These are phyloP conservation scores for Ogataea thermomethanolica DNA, from an alignment of 805 yeast genomes.

Conservation along the genomic window DNA sequence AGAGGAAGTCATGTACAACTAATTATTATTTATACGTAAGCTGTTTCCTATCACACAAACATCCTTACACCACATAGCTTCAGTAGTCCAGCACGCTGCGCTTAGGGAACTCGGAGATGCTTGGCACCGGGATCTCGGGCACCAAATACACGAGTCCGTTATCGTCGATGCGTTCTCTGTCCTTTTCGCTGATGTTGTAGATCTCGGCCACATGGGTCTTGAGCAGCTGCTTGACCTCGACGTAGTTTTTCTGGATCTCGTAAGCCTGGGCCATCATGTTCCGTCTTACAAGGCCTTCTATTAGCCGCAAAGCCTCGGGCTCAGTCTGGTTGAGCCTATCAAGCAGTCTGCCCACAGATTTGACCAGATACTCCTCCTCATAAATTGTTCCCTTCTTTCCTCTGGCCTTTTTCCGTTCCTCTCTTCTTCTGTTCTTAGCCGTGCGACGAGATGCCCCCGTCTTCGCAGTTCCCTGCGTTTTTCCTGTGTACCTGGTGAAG, in stretches of 20 bases:
- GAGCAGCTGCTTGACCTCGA: conserved; percentile 52
- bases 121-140: conserved; percentile 73
- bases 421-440: conserved; percentile 87
- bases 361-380: conserved; percentile 91
- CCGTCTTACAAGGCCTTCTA: conserved; percentile 75
- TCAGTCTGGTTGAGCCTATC: conserved; percentile 76
- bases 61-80: conserved; percentile 6
- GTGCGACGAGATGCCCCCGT: conserved; percentile 95
- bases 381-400: conserved; percentile 98
- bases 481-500: conserved; percentile 94
- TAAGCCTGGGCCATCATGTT: conserved; percentile 73
- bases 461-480: conserved; percentile 91
- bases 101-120: conserved; percentile 58
- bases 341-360: conserved; percentile 81
- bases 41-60: background rate
- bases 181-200: conserved; percentile 75
- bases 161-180: conserved; percentile 85
- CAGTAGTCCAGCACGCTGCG: conserved; percentile 57
- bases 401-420: conserved; percentile 91
- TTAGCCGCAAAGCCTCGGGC: conserved; percentile 67
- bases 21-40: background rate
- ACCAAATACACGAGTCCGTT: conserved; percentile 78
- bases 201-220: conserved; percentile 69
- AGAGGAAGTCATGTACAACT: conserved; percentile 25
- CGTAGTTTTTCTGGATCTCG: conserved; percentile 67